Evolutionary conservation across 106 monocot genomes (phyloP).

Genomic region (Amphibolis antarctica): DNA sequence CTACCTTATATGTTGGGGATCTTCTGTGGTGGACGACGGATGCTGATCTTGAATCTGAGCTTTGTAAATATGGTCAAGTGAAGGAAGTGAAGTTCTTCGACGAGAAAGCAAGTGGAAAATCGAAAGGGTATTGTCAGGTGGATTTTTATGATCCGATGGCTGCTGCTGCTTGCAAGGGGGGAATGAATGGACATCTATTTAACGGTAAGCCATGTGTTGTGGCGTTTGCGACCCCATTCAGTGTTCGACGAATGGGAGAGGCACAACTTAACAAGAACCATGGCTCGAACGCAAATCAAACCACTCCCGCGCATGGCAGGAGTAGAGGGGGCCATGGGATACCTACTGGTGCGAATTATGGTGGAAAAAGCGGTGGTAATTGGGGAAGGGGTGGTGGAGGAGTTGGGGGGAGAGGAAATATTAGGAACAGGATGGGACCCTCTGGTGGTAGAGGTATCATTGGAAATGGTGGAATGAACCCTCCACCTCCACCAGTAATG

Average conservation of each 20-base stretch:
- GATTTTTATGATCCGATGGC: conserved; percentile 65
- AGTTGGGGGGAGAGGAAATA: conserved; percentile 31
- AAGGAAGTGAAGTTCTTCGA: conserved; percentile 84
- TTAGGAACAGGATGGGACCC: conserved; percentile 22
- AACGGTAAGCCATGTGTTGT: conserved; percentile 71
- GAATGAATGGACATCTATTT: conserved; percentile 68
- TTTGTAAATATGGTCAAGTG: conserved; percentile 54
- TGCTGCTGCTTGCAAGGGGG: conserved; percentile 63
- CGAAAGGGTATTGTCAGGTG: conserved; percentile 85
- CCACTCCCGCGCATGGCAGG: conserved; percentile 13
- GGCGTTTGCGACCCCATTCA: conserved; percentile 49
- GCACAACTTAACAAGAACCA: conserved; percentile 28
- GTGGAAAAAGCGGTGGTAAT: conserved; percentile 12
- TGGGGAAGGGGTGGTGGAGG: conserved; percentile 17
- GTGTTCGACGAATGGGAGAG: conserved; percentile 42
- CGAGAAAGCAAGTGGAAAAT: conserved; percentile 89
- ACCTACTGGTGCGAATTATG: conserved; percentile 13
- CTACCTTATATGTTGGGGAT: conserved; percentile 52
- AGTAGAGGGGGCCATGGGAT: conserved; percentile 26
- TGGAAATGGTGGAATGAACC: conserved; percentile 11
- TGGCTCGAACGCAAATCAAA: conserved; percentile 18
- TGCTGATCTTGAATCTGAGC: conserved; percentile 65
- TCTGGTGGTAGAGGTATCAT: conserved; percentile 16
- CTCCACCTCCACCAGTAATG: conserved; percentile 30
- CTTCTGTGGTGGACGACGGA: conserved; percentile 90